Evolutionary conservation across 306 rosid species (phyloP), one percentile per base, ranked within the genome.

Genomic region (Prunus kanzakura): DNA sequence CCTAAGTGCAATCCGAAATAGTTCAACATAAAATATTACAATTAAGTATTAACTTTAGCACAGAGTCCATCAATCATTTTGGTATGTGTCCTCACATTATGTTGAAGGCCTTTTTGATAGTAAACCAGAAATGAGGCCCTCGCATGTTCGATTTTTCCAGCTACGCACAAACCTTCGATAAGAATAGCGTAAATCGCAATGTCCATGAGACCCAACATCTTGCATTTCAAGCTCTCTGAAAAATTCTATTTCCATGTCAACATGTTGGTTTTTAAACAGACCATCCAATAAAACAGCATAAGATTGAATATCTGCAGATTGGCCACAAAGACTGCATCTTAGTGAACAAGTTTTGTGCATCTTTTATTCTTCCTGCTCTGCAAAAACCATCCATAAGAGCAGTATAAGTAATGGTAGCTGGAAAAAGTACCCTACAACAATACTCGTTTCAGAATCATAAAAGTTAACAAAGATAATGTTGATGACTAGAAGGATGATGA

Each of bases 261-360:
- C 5, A n/a, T 58, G 30, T 58, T 23, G 15, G 64, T 58, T 58
- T 58, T 58, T 58, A 23, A 27, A 23, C 29, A 58, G 64, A 23
- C 64, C 64, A 58, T 58, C 64, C 64, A 58, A 11, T 58, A 58
- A 58, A 57, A 58, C 64, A 58, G 30, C 32, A 23, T 1, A 58
- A 3, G 64, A 20, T 23, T 23, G 25, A 23, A 23, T 23, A 23
- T 23, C 3, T 27, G 74, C 41, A 35, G 8, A 35, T 35, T 35
- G 41, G 8, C 8, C 41, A 35, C 41, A 35, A 32, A 35, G 41
- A 35, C 18, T 25, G 29, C 55, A 83, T 6, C 22, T 45, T 8
- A 30, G 52, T 20, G 49, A 83, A 66, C 49, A 83, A 79, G 18
- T 83, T 46, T 63, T 64, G 73, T 1, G 83, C 87, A 72, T 75